Evolutionary conservation across 2,329 filamentous ascomycete genomes (phyloP).

Genomic region (Orbilia blumenaviensis): DNA sequence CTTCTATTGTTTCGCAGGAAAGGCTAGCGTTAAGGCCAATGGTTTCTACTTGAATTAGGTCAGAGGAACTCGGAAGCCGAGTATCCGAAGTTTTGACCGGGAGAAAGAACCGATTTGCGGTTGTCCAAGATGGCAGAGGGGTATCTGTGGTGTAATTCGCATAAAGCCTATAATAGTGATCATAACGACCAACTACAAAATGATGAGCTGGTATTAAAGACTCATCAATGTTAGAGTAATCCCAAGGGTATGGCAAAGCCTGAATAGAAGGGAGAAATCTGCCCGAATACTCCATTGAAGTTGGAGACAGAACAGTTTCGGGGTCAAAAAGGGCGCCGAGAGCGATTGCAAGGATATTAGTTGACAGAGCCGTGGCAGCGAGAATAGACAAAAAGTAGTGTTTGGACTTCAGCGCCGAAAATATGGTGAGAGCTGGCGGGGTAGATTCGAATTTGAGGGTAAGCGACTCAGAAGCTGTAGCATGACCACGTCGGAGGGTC

Average conservation of each 20-base stretch:
- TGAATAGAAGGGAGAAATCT: conserved; percentile 10
- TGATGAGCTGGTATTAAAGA: conserved; percentile 55
- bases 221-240: background rate
- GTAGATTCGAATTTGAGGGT: conserved; percentile 66
- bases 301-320: background rate
- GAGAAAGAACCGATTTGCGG: conserved; percentile 64
- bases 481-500: conserved; percentile 63
- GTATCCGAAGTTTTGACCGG: conserved; percentile 60
- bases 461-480: conserved; percentile 61
- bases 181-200: conserved; percentile 46
- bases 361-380: conserved; percentile 64
- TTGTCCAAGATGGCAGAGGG: conserved; percentile 66
- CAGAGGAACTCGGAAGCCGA: background rate
- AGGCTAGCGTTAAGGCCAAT: conserved; percentile 60
- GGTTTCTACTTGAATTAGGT: conserved; percentile 58
- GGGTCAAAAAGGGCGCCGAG: conserved; percentile 65
- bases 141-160: conserved; percentile 65
- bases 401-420: conserved; percentile 62
- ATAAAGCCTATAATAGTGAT: conserved; percentile 63
- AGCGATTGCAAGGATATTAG: conserved; percentile 67
- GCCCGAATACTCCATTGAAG: conserved; percentile 59
- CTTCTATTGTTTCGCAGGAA: conserved; percentile 58
- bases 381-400: conserved; percentile 65
- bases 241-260: background rate
- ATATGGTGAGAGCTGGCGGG: conserved; percentile 66